These are phyloP conservation scores for Metroxylon sagu DNA, from an alignment of 176 grass and related monocot species.

Conservation along the genomic window DNA sequence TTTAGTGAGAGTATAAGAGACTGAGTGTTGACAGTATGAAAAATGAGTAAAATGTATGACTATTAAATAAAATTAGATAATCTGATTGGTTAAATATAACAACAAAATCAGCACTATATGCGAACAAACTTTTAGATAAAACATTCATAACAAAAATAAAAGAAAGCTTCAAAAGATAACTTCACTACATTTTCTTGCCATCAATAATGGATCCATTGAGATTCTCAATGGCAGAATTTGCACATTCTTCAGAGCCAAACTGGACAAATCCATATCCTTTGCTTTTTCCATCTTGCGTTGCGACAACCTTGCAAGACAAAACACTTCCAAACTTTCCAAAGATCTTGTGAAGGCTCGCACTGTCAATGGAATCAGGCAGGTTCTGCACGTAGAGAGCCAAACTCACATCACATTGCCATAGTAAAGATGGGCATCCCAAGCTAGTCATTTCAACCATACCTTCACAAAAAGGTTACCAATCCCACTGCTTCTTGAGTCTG, in stretches of 20 bases:
- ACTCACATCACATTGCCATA: neutral
- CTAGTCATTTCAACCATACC: conserved; percentile 18
- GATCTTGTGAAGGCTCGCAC: conserved; percentile 45
- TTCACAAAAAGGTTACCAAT: conserved; percentile 88
- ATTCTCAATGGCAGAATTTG: conserved; percentile 40
- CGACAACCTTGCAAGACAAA: conserved; percentile 67
- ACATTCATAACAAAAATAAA: neutral
- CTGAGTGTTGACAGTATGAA: no score
- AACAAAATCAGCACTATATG: no score
- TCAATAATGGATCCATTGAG: conserved; percentile 45
- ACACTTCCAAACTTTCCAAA: conserved; percentile 63
- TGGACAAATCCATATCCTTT: conserved; percentile 75
- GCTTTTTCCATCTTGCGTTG: conserved; percentile 46
- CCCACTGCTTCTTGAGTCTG: conserved; percentile 55
- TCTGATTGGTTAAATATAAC: no score
- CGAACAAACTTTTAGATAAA: no score
- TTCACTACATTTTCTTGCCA: conserved; percentile 42
- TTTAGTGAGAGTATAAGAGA: neutral
- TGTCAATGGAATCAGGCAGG: conserved; percentile 37
- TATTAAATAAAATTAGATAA: no score
- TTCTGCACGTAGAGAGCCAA: conserved; percentile 32
- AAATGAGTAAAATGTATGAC: no score
- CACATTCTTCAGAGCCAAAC: conserved; percentile 43
- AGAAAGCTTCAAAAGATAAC: neutral
- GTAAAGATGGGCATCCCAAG: neutral